Evolutionary conservation across 2,329 filamentous ascomycete species (phyloP).

Genomic region (Fusarium nurragi): DNA sequence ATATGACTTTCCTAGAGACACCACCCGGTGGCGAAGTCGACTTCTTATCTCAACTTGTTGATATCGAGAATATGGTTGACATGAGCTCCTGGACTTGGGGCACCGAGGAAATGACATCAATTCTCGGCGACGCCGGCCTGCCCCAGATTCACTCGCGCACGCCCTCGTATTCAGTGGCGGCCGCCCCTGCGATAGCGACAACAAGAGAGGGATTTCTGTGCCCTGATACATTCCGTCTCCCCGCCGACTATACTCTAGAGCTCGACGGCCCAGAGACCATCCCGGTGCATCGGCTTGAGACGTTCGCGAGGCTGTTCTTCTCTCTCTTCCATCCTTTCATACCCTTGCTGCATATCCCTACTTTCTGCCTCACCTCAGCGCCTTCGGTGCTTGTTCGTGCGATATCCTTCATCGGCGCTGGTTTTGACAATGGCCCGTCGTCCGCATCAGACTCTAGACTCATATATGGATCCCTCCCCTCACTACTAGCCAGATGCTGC

Average conservation of each 20-base stretch:
- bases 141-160: too few relatives aligned
- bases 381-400: background rate
- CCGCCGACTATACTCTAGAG: background rate
- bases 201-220: background rate
- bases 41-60: background rate
- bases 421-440: background rate
- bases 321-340: background rate
- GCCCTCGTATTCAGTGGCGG: background rate
- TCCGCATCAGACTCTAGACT: background rate
- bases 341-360: background rate
- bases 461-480: background rate
- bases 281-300: background rate
- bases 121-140: background rate
- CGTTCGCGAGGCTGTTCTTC: background rate
- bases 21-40: background rate
- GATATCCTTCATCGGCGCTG: background rate
- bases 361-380: background rate
- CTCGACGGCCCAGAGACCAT: background rate
- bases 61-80: background rate
- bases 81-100: background rate
- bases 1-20: background rate
- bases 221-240: background rate
- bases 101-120: background rate
- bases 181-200: accelerated
- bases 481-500: background rate